These are phyloP conservation scores for Scenedesmus sp. DNA, from an alignment of 163 green algal genomes.

Conservation along the genomic window DNA sequence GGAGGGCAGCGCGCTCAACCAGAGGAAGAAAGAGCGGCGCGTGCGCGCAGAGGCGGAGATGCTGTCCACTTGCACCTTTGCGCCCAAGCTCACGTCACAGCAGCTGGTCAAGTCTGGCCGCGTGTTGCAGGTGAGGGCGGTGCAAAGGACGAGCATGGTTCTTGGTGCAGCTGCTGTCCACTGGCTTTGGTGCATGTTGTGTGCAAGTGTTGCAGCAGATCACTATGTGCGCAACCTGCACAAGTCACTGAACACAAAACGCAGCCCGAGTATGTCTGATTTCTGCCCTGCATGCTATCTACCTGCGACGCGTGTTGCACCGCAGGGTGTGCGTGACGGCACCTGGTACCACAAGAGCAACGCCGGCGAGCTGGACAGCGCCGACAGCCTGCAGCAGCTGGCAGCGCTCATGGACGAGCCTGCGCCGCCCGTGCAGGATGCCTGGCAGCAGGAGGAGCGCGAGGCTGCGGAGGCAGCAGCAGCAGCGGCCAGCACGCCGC, in stretches of 20 bases:
- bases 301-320: neutral
- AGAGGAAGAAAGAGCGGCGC: slow-evolving; percentile 61
- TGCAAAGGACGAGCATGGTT: neutral
- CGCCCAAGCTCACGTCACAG: slow-evolving; percentile 63
- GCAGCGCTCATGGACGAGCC: neutral
- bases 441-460: neutral
- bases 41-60: slow-evolving; percentile 58
- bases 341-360: slow-evolving; percentile 37
- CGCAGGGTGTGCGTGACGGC: slow-evolving; percentile 42
- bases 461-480: neutral
- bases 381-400: slow-evolving; percentile 40
- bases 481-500: neutral
- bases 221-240: neutral
- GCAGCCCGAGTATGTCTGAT: too few species aligned
- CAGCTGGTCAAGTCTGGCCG: slow-evolving; percentile 40
- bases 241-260: neutral
- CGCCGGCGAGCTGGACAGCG: neutral
- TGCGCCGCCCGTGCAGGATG: neutral
- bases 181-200: neutral
- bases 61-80: slow-evolving; percentile 76
- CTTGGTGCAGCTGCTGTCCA: neutral
- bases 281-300: neutral
- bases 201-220: neutral
- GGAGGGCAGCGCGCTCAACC: slow-evolving; percentile 22
- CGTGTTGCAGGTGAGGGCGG: slow-evolving; percentile 35